Evolutionary conservation across 225 moss, liverwort and hornwort genomes (phyloP).

Genomic region (Asterella californica): DNA sequence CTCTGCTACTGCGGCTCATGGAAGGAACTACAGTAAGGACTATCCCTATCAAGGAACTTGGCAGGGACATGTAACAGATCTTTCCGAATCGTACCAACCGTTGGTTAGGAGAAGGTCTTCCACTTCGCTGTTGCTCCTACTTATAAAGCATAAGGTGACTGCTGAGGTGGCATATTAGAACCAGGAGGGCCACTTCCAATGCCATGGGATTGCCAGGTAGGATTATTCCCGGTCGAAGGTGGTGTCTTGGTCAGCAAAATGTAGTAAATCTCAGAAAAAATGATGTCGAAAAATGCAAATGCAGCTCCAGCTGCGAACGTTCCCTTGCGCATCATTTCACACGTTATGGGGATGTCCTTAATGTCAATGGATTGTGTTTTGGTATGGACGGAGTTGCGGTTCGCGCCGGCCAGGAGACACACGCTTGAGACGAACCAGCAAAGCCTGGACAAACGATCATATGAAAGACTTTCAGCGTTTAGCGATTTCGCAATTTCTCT

Average conservation of each 20-base stretch:
- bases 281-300: conserved; percentile 57
- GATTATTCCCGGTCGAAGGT: not conserved
- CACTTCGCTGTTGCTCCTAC: no score
- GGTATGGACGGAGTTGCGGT: conserved; percentile 67
- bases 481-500: no score
- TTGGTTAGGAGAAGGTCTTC: no score
- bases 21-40: no score
- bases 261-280: conserved; percentile 39
- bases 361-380: conserved; percentile 54
- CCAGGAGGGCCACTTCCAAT: not conserved
- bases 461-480: not conserved
- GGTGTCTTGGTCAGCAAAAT: conserved; percentile 24
- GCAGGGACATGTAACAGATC: no score
- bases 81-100: no score
- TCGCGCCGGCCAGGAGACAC: conserved; percentile 80
- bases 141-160: conserved; percentile 44
- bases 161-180: conserved; percentile 34
- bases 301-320: conserved; percentile 71
- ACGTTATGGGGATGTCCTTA: conserved; percentile 59
- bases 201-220: conserved; percentile 35
- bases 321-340: conserved; percentile 69
- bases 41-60: no score
- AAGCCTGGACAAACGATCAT: conserved; percentile 37
- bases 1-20: no score
- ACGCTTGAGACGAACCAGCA: conserved; percentile 70